Conservation (phyloP, 2,329 filamentous ascomycete species). For the Xylariaceae sp. region DNA sequence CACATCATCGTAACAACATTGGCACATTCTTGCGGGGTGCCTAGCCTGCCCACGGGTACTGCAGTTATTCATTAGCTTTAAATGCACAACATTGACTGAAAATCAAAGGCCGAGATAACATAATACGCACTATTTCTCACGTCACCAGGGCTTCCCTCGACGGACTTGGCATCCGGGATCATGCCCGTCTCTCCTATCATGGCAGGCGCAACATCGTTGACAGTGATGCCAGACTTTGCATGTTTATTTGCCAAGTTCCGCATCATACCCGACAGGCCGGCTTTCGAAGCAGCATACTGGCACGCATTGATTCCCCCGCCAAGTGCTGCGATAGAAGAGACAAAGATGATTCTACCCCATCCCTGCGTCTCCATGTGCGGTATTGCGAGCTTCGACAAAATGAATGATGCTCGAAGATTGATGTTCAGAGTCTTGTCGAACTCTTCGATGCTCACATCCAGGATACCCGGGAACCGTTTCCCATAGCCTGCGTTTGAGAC, state of each 20-base stretch:
- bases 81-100: too few species aligned
- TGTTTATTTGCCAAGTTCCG: constrained; percentile 60
- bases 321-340: constrained; percentile 61
- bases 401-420: constrained; percentile 61
- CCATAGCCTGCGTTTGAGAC: constrained; percentile 66
- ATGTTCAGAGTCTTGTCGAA: constrained; percentile 62
- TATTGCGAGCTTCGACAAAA: constrained; percentile 58
- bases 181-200: constrained; percentile 66
- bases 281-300: constrained; percentile 60
- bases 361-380: constrained; percentile 57
- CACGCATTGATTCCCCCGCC: constrained; percentile 65
- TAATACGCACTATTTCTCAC: constrained; percentile 44
- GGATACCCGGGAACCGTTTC: constrained; percentile 53
- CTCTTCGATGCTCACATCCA: constrained; percentile 61
- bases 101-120: too few species aligned
- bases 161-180: constrained; percentile 54
- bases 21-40: constrained; percentile 57
- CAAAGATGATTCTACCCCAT: constrained; percentile 64
- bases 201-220: constrained; percentile 66
- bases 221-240: constrained; percentile 59
- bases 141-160: constrained; percentile 54
- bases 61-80: too few species aligned
- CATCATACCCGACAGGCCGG: constrained; percentile 63
- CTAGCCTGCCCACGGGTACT: constrained; percentile 56
- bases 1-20: constrained; percentile 60